Conservation (phyloP, 192 early-diverging fungal genomes). For the Backusella luteola region DNA sequence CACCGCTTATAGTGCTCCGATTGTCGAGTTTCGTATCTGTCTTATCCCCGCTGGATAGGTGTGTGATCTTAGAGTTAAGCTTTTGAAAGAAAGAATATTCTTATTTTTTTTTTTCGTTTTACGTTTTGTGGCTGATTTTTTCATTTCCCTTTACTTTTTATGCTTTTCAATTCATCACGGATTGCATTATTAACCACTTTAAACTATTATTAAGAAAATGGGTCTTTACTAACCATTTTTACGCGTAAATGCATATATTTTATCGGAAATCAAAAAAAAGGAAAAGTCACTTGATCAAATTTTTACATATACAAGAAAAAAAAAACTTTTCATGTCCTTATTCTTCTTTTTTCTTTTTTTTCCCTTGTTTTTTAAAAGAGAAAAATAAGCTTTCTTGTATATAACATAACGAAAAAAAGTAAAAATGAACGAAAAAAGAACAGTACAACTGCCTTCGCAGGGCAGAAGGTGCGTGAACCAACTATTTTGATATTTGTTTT, state of each 20-base stretch:
- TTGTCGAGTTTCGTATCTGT: too few species aligned
- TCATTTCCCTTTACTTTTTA: not conserved
- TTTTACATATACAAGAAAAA: not conserved
- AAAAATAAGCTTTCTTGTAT: not conserved
- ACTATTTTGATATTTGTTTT: not conserved
- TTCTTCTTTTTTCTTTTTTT: not conserved
- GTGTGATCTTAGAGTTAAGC: not conserved
- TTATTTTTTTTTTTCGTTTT: not conserved
- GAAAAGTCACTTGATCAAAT: conserved; percentile 5
- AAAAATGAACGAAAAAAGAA: not conserved
- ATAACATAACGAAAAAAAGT: not conserved
- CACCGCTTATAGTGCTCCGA: too few species aligned
- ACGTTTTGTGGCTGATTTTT: not conserved
- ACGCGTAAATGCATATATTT: not conserved
- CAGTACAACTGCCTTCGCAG: not conserved
- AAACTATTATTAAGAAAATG: not conserved
- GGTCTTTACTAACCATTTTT: not conserved
- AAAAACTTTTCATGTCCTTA: not conserved
- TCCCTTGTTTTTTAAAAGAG: not conserved
- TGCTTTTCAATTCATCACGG: not conserved
- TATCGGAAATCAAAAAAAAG: conserved; percentile 7
- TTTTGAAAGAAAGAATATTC: not conserved
- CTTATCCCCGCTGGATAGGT: too few species aligned
- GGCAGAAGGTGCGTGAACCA: not conserved
- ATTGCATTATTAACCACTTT: not conserved